These are phyloP conservation scores for Piloderma croceum DNA, from an alignment of 768 basidiomycete species.

Conservation along the genomic window DNA sequence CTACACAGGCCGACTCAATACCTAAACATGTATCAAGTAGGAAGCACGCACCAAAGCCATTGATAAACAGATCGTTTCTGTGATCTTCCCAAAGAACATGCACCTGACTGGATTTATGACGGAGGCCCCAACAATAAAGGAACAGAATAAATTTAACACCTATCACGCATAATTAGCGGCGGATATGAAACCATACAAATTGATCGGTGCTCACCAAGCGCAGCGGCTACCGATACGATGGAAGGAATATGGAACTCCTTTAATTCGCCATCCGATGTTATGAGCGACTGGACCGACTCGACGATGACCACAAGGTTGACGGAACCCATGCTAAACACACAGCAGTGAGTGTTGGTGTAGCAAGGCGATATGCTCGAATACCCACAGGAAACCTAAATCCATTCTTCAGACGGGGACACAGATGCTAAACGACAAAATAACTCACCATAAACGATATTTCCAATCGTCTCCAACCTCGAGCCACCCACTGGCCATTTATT, in stretches of 20 bases:
- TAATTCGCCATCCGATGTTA: slow-evolving; percentile 47
- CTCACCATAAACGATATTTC: slow-evolving; percentile 80
- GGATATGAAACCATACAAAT: neutral
- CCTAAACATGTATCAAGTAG: slow-evolving; percentile 8
- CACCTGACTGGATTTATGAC: slow-evolving; percentile 84
- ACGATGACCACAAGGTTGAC: slow-evolving; percentile 91
- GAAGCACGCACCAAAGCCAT: slow-evolving; percentile 54
- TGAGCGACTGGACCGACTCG: slow-evolving; percentile 72
- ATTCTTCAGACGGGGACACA: slow-evolving; percentile 1
- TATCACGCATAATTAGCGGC: slow-evolving; percentile 22
- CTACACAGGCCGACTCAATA: slow-evolving; percentile 40
- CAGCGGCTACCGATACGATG: slow-evolving; percentile 75
- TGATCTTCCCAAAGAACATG: slow-evolving; percentile 96
- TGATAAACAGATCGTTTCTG: slow-evolving; percentile 86
- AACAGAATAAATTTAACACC: slow-evolving; percentile 85
- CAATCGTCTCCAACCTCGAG: slow-evolving; percentile 83
- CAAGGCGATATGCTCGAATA: slow-evolving; percentile 4
- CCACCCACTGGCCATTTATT: slow-evolving; percentile 94
- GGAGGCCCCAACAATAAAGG: slow-evolving; percentile 76
- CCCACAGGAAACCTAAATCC: slow-evolving; percentile 45
- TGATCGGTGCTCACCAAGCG: slow-evolving; percentile 63
- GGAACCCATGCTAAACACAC: slow-evolving; percentile 65
- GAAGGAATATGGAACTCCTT: slow-evolving; percentile 74
- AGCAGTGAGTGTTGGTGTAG: neutral
- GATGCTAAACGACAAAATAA: slow-evolving; percentile 4